These are phyloP conservation scores for Wallacemonas sp. DNA, from an alignment of 208 protist genomes.

Conservation along the genomic window DNA sequence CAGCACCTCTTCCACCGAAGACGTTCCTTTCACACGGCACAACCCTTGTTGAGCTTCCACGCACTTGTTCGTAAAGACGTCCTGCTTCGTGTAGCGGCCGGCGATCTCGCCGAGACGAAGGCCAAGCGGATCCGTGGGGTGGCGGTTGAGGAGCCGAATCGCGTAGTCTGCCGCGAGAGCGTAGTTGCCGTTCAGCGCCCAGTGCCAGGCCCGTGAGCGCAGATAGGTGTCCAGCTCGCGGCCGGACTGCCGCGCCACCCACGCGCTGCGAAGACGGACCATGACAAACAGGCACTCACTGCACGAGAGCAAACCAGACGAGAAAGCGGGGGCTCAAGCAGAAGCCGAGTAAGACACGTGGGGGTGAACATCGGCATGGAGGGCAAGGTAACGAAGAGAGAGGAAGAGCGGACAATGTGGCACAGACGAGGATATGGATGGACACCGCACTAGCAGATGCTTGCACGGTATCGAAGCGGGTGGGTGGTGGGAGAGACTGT, in stretches of 20 bases:
- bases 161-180: constrained; percentile 81
- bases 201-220: constrained; percentile 64
- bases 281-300: too few species aligned
- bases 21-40: constrained; percentile 34
- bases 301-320: neutral
- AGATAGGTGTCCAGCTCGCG: constrained; percentile 64
- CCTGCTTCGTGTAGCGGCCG: constrained; percentile 44
- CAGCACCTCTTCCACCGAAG: constrained; percentile 14
- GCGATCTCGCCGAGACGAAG: constrained; percentile 65
- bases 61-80: constrained; percentile 55
- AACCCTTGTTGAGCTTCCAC: constrained; percentile 38
- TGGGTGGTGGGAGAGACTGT: too few species aligned
- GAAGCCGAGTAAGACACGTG: neutral
- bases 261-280: constrained; percentile 38
- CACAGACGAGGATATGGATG: neutral
- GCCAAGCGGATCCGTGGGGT: constrained; percentile 44
- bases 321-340: neutral
- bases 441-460: too few species aligned
- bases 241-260: constrained; percentile 30
- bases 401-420: neutral
- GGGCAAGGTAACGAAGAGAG: constrained; percentile 9
- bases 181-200: constrained; percentile 47
- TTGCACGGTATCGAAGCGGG: too few species aligned
- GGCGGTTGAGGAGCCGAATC: constrained; percentile 72
- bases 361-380: too few species aligned